Base-by-base conservation (phyloP, 306 rosid species). In the Betula pendula region DNA sequence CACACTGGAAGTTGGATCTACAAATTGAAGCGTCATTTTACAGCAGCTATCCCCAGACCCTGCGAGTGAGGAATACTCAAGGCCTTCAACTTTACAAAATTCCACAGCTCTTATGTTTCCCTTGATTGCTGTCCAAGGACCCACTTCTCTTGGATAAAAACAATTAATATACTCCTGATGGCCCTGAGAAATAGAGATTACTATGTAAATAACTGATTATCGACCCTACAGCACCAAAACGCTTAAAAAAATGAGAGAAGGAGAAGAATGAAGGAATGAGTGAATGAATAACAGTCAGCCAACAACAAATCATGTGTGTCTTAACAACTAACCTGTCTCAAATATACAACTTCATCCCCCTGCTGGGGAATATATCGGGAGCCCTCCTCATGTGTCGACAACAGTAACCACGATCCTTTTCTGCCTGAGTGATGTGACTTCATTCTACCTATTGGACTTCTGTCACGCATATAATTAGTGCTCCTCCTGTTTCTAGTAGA, bases 21-120 rank as follows among this genome's bases (percentile, higher is more conserved):
- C 84, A 85, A 92, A 96, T 78, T 86, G 82, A 72, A 96, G 94
- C 20, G 79, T 76, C 94, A 96, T 84, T 88, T 92, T 96, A 84
- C 99, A 96, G 94, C 99, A 91, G 88, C 99, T 89, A 82, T 92
- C 99, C 70, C 99, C 99, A 78, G 98, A 96, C 51, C 98, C 98
- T 13, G 97, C 84, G 79, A 84, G 83, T 66, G 90, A 84, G 76
- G 98, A 86, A 80, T 96, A 96, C 83, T 84, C 93, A 0, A 96
- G 94, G 74, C 67, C 84, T 81, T 81, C 81, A 81, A 91, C 90
- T 78, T 75, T 87, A 84, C 98, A 92, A 79, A 82, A 89, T 84
- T 96, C 99, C 27, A 91, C 94, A 63, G 91, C 97, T 82, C 89
- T 79, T 77, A 91, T 77, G 70, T 81, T 82, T 68, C 81, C 96